phyloP scores from a whole-genome alignment of 2,329 filamentous ascomycete genomes.

The Penicillium fuscoglaucum region DNA sequence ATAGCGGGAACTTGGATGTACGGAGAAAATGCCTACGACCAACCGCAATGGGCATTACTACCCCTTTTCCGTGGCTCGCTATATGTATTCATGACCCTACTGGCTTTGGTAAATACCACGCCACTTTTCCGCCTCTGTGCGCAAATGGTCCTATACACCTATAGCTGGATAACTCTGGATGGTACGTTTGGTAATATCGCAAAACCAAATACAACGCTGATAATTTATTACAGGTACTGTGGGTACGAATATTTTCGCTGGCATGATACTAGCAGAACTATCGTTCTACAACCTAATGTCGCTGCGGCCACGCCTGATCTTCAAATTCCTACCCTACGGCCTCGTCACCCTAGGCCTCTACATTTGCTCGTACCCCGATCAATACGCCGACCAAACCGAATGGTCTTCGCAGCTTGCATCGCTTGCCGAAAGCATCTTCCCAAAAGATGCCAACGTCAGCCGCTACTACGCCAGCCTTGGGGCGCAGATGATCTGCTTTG shows the following conservation, averaged over 20 bases:
- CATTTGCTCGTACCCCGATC: conserved; percentile 62
- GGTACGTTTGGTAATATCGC: conserved; percentile 17
- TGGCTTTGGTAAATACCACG: conserved; percentile 53
- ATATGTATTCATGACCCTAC: conserved; percentile 55
- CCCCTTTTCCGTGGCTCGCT: conserved; percentile 58
- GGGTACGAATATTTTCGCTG: conserved; percentile 62
- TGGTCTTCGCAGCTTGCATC: conserved; percentile 50
- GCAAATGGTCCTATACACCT: conserved; percentile 51
- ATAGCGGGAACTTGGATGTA: conserved; percentile 55
- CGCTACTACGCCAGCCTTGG: conserved; percentile 54
- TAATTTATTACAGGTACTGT: conserved; percentile 43
- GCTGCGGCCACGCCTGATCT: conserved; percentile 42
- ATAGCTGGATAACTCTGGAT: conserved; percentile 41
- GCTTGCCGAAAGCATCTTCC: conserved; percentile 24
- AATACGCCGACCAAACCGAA: conserved; percentile 52
- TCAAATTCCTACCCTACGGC: conserved; percentile 49
- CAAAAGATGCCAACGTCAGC: conserved; percentile 49
- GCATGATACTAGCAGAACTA: conserved; percentile 62
- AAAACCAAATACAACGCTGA: not conserved
- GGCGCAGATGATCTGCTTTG: conserved; percentile 51
- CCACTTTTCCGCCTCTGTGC: conserved; percentile 53
- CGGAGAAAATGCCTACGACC: conserved; percentile 55
- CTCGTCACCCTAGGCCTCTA: conserved; percentile 56
- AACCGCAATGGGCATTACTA: conserved; percentile 60
- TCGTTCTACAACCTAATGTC: conserved; percentile 51